Evolutionary conservation across 2,329 filamentous ascomycete species (phyloP), one percentile per base, ranked within the genome.

Genomic region (Exophiala xenobiotica): DNA sequence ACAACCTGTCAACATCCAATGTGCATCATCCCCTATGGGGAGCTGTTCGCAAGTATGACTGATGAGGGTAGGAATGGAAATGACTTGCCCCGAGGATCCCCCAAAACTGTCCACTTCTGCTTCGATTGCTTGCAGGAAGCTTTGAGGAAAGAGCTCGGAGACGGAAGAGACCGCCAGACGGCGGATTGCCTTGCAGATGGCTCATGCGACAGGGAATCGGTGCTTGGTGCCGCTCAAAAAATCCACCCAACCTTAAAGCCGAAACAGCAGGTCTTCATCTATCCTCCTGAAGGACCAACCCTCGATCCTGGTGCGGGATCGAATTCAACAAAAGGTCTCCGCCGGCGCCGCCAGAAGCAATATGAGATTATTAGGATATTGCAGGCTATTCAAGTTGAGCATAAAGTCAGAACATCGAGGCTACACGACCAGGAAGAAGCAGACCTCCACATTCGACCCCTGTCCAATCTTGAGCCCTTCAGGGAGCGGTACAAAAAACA

Each of bases 401-500:
- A n/a, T n/a, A n/a, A n/a, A n/a, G n/a, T n/a, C n/a, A n/a, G n/a
- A n/a, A n/a, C n/a, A n/a, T n/a, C n/a, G n/a, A n/a, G n/a, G n/a
- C n/a, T n/a, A n/a, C n/a, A n/a, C n/a, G n/a, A 37, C n/a, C 4
- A 35, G 6, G 16, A 22, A 9, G 11, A 48, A 46, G 35, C 12
- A 14, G 40, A 26, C 9, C 40, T 46, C 8, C 12, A 12, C 2
- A 43, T 56, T 16, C 16, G 16, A 20, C 12, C 7, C 11, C 20
- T 39, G 16, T 27, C 23, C 6, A 14, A 42, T 18, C 12, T 43
- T 16, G 38, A 35, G 16, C 49, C 49, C 18, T 52, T 40, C 45
- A 44, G 43, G 5, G 45, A 59, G 3, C 24, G 54, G 41, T 59
- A 59, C 52, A 55, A 50, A 44, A 59, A 59, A 44, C 57, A 59